Evolutionary conservation across 2,329 filamentous ascomycete species (phyloP), one percentile per base, ranked within the genome.

Genomic region (Trichophyton benhamiae): DNA sequence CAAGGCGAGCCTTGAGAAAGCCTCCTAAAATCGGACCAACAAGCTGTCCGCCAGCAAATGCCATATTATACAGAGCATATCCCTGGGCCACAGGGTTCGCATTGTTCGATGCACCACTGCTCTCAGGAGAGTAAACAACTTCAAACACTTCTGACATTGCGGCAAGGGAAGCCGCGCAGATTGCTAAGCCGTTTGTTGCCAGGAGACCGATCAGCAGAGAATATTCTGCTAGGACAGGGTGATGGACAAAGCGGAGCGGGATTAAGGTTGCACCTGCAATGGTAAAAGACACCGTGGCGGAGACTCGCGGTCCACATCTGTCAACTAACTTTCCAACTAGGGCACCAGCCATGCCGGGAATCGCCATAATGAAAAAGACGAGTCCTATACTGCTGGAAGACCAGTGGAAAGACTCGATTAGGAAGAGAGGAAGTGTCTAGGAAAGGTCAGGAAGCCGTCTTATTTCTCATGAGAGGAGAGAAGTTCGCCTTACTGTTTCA

Each of bases 51-150:
- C 76, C 72, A 63, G 80, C 81, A 69, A 84, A 87, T 0, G 83
- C 77, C 76, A 86, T 79, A n/a, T 79, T 83, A 66, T 83, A 85
- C 62, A 87, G 73, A 2, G 82, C 83, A 68, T 86, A 87, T 0
- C 87, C 75, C 70, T 87, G 85, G 44, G 44, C 44, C 41, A 44
- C 41, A 15, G 41, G 41, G n/a, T 44, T 44, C 13, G n/a, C 41
- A 44, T 44, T 44, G n/a, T n/a, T 17, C 15, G 41, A 44, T n/a
- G 41, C n/a, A 44, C 41, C 41, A 6, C 41, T 6, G 41, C 41
- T 44, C 15, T 44, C 3, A 44, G 41, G 41, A 4, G n/a, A 44
- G 15, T 44, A 44, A 44, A 44, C n/a, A 15, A 17, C 41, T 44
- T 44, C 41, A 44, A 44, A 44, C 41, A 44, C 41, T 44, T 44